These are phyloP conservation scores for Chiua virens DNA, from an alignment of 768 basidiomycete species.

Conservation along the genomic window DNA sequence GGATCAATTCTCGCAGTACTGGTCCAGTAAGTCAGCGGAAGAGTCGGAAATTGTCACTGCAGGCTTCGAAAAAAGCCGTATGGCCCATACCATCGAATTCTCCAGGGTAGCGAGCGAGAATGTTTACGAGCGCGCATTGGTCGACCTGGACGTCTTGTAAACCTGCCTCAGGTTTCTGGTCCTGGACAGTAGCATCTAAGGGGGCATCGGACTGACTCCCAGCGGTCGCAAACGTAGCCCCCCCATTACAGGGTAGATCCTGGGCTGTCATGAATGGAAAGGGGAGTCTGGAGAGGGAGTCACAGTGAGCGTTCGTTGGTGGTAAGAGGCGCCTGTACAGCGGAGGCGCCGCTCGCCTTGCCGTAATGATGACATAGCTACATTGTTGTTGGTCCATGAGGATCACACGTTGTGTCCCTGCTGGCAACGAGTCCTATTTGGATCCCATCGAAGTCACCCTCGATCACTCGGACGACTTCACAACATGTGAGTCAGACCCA, in stretches of 20 bases:
- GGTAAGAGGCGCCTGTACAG: too few relatives aligned
- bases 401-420: constrained; percentile 1
- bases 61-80: neutral
- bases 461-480: too few relatives aligned
- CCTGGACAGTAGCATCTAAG: neutral
- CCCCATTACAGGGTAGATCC: neutral
- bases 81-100: neutral
- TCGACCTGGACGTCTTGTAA: constrained; percentile 17
- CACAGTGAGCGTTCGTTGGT: too few relatives aligned
- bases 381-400: constrained; percentile 7
- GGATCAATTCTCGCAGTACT: constrained; percentile 52
- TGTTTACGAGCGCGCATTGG: constrained; percentile 14
- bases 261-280: too few relatives aligned
- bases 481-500: neutral
- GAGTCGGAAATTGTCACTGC: neutral
- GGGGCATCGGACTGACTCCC: neutral
- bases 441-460: too few relatives aligned
- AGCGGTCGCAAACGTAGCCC: constrained; percentile 5
- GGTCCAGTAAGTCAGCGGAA: neutral
- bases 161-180: too few relatives aligned
- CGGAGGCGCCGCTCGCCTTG: too few relatives aligned
- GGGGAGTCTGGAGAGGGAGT: too few relatives aligned
- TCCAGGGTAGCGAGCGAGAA: constrained; percentile 17
- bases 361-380: too few relatives aligned
- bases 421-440: too few relatives aligned